Percentiles rank a stretch among this genome's conserved stretches.
These are phyloP conservation scores for Blastobotrys petasosporus DNA, from an alignment of 1,139 yeast species.

Conservation along the genomic window DNA sequence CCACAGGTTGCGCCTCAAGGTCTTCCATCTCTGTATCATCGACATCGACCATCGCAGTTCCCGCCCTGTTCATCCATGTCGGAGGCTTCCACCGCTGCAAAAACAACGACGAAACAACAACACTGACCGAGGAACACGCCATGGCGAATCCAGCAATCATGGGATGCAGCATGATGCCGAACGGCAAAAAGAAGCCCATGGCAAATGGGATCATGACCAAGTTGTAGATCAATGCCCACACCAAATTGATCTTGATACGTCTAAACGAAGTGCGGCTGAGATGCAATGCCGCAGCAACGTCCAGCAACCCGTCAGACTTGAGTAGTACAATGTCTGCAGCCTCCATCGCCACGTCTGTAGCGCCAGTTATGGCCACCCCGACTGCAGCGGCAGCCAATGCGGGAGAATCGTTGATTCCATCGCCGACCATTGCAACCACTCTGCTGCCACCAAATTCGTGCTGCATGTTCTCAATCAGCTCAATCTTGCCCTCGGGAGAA, in stretches of 20 bases:
- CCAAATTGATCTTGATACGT: constrained; percentile 71
- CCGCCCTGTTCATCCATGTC: constrained; percentile 15
- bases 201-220: constrained; percentile 89
- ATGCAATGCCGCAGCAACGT: constrained; percentile 67
- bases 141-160: constrained; percentile 82
- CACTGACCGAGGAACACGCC: constrained; percentile 90
- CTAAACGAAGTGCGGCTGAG: constrained; percentile 65
- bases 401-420: constrained; percentile 95
- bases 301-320: constrained; percentile 44
- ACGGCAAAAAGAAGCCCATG: constrained; percentile 82
- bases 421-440: constrained; percentile 83
- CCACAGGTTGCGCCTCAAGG: not conserved
- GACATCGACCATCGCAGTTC: not conserved
- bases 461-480: constrained; percentile 57
- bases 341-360: constrained; percentile 94
- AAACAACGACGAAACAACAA: constrained; percentile 70
- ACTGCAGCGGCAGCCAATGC: constrained; percentile 84
- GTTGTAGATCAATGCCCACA: constrained; percentile 85
- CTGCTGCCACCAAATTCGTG: constrained; percentile 9
- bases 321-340: constrained; percentile 86
- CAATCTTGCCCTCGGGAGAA: constrained; percentile 71
- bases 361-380: constrained; percentile 87
- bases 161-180: constrained; percentile 80
- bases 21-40: not conserved
- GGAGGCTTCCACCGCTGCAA: constrained; percentile 42